These are phyloP conservation scores for Leccinum huronense DNA, from an alignment of 1,284 basidiomycete genomes.

Conservation along the genomic window DNA sequence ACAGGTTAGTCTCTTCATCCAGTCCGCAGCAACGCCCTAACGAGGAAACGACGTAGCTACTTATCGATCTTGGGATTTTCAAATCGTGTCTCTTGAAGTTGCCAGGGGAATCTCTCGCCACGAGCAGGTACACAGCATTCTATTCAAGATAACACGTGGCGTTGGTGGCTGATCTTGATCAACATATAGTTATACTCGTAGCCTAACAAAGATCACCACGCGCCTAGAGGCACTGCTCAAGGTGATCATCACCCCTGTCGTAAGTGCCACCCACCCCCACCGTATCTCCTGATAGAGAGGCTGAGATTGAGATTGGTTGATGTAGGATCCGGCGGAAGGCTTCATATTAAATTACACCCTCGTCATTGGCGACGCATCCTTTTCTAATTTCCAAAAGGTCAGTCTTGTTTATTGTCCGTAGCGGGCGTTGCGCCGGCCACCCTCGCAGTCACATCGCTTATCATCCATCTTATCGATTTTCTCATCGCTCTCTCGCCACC, in stretches of 20 bases:
- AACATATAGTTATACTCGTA: conserved; percentile 68
- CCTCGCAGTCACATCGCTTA: background rate
- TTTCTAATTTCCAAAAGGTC: conserved; percentile 97
- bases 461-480: background rate
- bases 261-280: conserved; percentile 38
- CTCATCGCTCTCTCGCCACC: background rate
- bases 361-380: conserved; percentile 88
- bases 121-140: conserved; percentile 48
- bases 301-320: conserved; percentile 2
- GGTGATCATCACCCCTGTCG: conserved; percentile 88
- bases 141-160: conserved; percentile 6
- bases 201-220: conserved; percentile 76
- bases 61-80: conserved; percentile 88
- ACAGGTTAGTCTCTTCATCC: conserved; percentile 55
- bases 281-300: background rate
- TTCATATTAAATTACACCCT: conserved; percentile 95
- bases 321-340: conserved; percentile 83
- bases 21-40: conserved; percentile 16
- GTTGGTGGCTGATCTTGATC: conserved; percentile 13
- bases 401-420: conserved; percentile 12
- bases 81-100: conserved; percentile 83
- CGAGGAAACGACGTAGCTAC: conserved; percentile 51
- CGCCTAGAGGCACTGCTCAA: conserved; percentile 89
- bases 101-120: conserved; percentile 65
- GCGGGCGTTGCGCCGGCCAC: background rate